A percentile compares a stretch with the other conserved stretches of the same genome.
Conservation (phyloP, 2,329 filamentous ascomycete species). For the Endothia cerciana region DNA sequence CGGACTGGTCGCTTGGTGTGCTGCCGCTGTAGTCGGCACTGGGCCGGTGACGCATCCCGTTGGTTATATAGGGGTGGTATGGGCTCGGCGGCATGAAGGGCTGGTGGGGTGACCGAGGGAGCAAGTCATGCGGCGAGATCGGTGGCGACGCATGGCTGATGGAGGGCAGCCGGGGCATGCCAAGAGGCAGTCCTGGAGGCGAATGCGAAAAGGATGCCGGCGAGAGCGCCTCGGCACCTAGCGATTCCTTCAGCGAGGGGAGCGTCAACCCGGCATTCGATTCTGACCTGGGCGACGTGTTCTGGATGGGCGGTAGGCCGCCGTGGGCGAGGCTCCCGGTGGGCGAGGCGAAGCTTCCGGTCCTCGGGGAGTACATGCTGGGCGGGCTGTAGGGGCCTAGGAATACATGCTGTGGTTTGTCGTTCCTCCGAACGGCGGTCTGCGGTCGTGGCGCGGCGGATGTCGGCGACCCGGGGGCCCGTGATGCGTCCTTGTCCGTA, state of each 20-base stretch:
- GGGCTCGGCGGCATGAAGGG: conserved; percentile 46
- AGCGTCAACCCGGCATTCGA: conserved; percentile 41
- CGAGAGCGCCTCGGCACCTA: conserved; percentile 33
- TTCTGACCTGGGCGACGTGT: conserved; percentile 44
- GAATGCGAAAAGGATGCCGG: conserved; percentile 36
- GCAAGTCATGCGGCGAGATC: conserved; percentile 53
- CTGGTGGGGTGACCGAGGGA: conserved; percentile 52
- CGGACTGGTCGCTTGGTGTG: conserved; percentile 49
- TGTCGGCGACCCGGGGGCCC: conserved; percentile 9
- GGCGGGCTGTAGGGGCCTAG: conserved; percentile 21
- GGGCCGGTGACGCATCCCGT: conserved; percentile 40
- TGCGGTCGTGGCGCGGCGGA: conserved; percentile 15
- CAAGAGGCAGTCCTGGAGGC: conserved; percentile 37
- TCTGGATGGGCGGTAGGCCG: conserved; percentile 41
- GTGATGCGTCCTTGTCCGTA: conserved; percentile 13
- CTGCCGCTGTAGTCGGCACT: conserved; percentile 49
- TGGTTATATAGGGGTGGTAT: conserved; percentile 38
- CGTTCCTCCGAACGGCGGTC: conserved; percentile 21
- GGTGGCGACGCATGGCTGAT: conserved; percentile 49
- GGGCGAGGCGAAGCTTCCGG: conserved; percentile 29
- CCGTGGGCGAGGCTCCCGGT: conserved; percentile 30
- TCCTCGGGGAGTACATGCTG: conserved; percentile 24
- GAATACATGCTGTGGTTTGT: conserved; percentile 22
- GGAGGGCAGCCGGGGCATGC: conserved; percentile 40
- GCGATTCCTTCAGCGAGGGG: conserved; percentile 44